Base-by-base conservation (phyloP, 768 basidiomycete genomes). In the Botryobasidium botryosum region DNA sequence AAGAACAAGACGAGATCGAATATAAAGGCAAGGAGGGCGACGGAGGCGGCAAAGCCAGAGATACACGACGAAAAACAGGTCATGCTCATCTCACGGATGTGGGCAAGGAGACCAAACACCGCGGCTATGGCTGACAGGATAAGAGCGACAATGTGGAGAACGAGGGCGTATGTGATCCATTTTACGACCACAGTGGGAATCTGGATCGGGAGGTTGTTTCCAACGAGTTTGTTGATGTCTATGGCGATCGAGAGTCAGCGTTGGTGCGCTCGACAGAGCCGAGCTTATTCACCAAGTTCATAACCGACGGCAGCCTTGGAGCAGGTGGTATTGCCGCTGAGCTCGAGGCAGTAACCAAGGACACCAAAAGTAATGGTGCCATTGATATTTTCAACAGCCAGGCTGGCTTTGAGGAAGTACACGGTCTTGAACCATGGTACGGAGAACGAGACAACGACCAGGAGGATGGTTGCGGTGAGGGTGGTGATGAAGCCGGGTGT, bases 1-100 rank as follows among this genome's bases (percentile, higher is more conserved):
- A 85, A 87, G 65, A 96, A 97, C 46, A 94, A 64, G 52, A 73
- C 81, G 47, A 96, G 62, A 60, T 99, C 94, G 61, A 96, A 90
- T 26, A 92, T 74, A 61, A 96, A 91, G 4, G 91, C 90, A 35
- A 85, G 55, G 48, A 97, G 67, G 41, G 86, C 71, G 47, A 92
- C 62, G 1, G 70, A 62, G 0, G 87, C 85, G 10, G 79, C 86
- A 50, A 90, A 74, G 5, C 84, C 77, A 3, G 84, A 79, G 48
- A 92, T 63, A 53, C 71, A 83, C 43, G 78, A 77, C 53, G 82
- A 84, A 62, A 74, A 79, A 57, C 81, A 87, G 25, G 71, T 66
- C 79, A 84, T 86, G 45, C 82, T 72, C 70, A 85, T 77, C 58
- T 86, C 80, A 12, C 80, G 77, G 47, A 92, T 68, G 56, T 92